Percentiles rank a stretch among this genome's conserved stretches.
These are phyloP conservation scores for Candida sakaeoensis DNA, from an alignment of 805 yeast species.

Conservation along the genomic window DNA sequence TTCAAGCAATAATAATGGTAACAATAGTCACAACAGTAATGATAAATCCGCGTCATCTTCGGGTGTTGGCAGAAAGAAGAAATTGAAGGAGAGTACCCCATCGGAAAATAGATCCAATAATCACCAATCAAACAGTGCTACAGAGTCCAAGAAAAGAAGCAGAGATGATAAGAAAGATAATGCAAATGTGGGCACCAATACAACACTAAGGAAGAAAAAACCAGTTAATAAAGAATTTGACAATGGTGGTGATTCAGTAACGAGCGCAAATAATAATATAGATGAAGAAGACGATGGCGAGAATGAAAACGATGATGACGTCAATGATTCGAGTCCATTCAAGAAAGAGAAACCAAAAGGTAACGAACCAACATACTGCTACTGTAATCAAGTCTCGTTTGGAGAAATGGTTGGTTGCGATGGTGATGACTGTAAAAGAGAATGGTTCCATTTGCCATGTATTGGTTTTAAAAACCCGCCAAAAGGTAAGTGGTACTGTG, in stretches of 20 bases:
- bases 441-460: conserved; percentile 96
- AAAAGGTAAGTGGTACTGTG: conserved; percentile 51
- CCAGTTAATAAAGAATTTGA: conserved; percentile 13
- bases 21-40: no score
- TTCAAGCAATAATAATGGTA: not conserved
- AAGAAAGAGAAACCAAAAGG: not conserved
- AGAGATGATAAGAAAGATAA: conserved; percentile 14
- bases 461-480: conserved; percentile 85
- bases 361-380: conserved; percentile 83
- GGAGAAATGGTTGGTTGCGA: conserved; percentile 99
- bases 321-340: not conserved
- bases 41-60: not conserved
- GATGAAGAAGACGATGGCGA: conserved; percentile 1
- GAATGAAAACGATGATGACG: conserved; percentile 8
- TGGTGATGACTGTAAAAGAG: conserved; percentile 85
- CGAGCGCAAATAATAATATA: conserved; percentile 3
- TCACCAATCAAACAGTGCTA: not conserved
- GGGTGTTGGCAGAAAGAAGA: conserved; percentile 12
- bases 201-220: conserved; percentile 17
- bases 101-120: conserved; percentile 3
- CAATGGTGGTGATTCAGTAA: conserved; percentile 5
- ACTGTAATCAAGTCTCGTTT: conserved; percentile 93
- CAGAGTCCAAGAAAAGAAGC: conserved; percentile 13
- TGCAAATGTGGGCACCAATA: conserved; percentile 13
- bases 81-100: conserved; percentile 16